Base-by-base conservation (phyloP, 306 rosid genomes). In the Vigna angularis region DNA sequence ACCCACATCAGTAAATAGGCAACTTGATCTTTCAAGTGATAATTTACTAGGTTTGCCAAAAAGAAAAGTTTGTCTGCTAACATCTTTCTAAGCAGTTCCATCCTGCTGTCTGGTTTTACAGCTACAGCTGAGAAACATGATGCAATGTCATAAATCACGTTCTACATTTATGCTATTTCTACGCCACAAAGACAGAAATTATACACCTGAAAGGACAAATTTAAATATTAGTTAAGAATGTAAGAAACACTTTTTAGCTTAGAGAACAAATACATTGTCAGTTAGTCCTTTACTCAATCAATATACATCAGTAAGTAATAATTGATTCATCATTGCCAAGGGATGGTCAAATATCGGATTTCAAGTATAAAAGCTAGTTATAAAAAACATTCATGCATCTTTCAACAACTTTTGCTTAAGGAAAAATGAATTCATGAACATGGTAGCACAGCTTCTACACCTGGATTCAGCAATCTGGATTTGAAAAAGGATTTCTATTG, bases 81-180 rank as follows among this genome's bases (percentile, higher is more conserved):
- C 77, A 50, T 72, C 81, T 48, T 81, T 48, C 76, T 59, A 78
- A 48, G 38, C 8, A 63, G 55, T 63, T 74, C 68, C 77, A 45
- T 72, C 74, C 75, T 72, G 75, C 79, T 59, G 74, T 47, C 84
- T 66, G 67, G 74, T 84, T 78, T 50, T 42, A 42, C 10, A 70
- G 47, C 80, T 68, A 78, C 73, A 83, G 32, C 87, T 84, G 84
- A 55, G 38, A 80, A 70, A 74, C 76, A 64, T 73, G 34, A 77
- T 75, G 26, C 14, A 57, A 24, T 32, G 11, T 16, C 75, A 49
- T 18, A 13, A 28, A 64, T 79, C 55, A 75, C 72, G 78, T 32
- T 59, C 53, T 45, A 18, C 52, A 20, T 14, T 8, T 32, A 7
- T 7, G 20, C 26, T 45, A 45, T 18, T 68, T 55, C 68, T 49